These are phyloP conservation scores for Anacardium occidentale DNA, from an alignment of 345 rosid genomes.

Conservation along the genomic window DNA sequence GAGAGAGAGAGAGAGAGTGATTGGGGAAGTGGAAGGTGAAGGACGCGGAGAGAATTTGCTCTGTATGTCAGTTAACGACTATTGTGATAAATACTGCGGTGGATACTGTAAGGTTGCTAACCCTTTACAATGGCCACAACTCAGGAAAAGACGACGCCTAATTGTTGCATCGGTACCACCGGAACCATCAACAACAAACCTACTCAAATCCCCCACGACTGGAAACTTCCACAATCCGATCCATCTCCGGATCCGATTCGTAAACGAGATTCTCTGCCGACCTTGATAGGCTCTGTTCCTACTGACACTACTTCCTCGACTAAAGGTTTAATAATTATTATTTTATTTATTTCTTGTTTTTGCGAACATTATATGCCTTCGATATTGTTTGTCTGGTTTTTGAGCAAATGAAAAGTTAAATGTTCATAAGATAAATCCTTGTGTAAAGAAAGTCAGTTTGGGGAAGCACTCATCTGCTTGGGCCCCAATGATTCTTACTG, in stretches of 20 bases:
- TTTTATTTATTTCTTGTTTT: background rate
- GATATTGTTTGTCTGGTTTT: background rate
- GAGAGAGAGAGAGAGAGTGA: background rate
- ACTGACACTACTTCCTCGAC: conserved; percentile 31
- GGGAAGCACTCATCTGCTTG: conserved; percentile 24
- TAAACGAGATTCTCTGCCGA: conserved; percentile 29
- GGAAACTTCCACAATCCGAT: conserved; percentile 34
- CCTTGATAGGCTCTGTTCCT: conserved; percentile 49
- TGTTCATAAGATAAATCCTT: background rate
- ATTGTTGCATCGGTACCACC: conserved; percentile 34
- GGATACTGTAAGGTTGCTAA: conserved; percentile 57
- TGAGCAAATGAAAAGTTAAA: conserved; percentile 1
- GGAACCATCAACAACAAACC: conserved; percentile 15
- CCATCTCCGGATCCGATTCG: conserved; percentile 33
- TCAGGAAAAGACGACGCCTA: conserved; percentile 59
- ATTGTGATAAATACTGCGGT: conserved; percentile 39
- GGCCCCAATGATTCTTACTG: conserved; percentile 19
- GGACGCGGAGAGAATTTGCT: conserved; percentile 16
- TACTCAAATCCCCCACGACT: conserved; percentile 28
- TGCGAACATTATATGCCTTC: background rate
- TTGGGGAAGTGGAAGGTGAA: background rate
- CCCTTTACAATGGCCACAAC: conserved; percentile 73
- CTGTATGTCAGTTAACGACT: conserved; percentile 58
- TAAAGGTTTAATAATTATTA: conserved; percentile 35
- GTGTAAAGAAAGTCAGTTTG: conserved; percentile 21